A percentile compares a stretch with the other conserved stretches of the same genome.
phyloP scores from a whole-genome alignment of 768 basidiomycete genomes.

The Lactifluus volemus region DNA sequence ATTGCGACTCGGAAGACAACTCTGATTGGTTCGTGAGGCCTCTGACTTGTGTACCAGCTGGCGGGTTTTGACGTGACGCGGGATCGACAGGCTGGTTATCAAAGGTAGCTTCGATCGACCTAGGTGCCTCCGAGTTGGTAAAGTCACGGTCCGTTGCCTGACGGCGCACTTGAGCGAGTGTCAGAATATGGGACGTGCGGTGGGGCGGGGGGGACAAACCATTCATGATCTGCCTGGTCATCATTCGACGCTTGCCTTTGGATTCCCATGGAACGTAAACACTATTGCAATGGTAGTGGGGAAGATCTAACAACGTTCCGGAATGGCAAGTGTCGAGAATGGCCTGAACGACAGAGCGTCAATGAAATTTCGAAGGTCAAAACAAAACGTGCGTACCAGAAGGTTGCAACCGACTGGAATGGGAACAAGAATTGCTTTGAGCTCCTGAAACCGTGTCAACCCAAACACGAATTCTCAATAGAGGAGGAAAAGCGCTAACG shows the following conservation, averaged over 20 bases:
- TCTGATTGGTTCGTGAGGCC: background rate
- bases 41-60: background rate
- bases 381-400: conserved; percentile 1
- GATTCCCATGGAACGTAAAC: conserved; percentile 23
- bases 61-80: background rate
- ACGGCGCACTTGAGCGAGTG: background rate
- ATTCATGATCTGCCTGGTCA: conserved; percentile 14
- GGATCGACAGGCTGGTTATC: background rate
- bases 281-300: conserved; percentile 21
- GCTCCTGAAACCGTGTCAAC: conserved; percentile 3
- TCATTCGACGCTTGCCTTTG: conserved; percentile 18
- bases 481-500: conserved; percentile 6
- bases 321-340: conserved; percentile 25
- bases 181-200: background rate
- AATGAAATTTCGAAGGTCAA: background rate
- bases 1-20: background rate
- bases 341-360: conserved; percentile 5
- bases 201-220: background rate
- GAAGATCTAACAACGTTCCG: conserved; percentile 24
- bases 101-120: background rate
- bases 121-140: background rate
- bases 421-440: conserved; percentile 10
- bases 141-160: background rate
- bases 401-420: conserved; percentile 19
- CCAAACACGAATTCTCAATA: background rate